phyloP scores from a whole-genome alignment of 208 protist species.

The Trypanosoma lewisi region DNA sequence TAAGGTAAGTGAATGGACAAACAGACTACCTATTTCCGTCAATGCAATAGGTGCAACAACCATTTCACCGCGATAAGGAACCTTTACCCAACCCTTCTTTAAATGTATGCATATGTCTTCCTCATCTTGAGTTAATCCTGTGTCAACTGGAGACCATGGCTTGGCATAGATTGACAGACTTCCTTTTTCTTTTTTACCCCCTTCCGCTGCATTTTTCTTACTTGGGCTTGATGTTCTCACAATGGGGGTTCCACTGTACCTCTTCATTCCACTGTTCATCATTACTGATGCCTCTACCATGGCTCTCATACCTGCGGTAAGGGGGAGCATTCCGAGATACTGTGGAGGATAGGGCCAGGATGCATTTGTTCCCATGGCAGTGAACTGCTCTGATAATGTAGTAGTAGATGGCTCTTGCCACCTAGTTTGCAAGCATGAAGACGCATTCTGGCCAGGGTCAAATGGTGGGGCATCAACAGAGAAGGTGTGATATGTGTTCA shows the following conservation, averaged over 20 bases:
- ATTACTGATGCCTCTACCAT: conserved; percentile 4
- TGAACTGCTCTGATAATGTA: not conserved
- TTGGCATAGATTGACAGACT: conserved; percentile 27
- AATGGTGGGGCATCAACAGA: conserved; percentile 34
- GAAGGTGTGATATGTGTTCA: conserved; percentile 25
- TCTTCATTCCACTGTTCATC: conserved; percentile 6
- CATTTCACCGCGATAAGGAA: conserved; percentile 15
- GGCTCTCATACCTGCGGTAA: conserved; percentile 11
- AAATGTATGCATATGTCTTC: conserved; percentile 16
- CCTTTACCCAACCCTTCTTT: conserved; percentile 17
- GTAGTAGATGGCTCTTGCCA: conserved; percentile 4
- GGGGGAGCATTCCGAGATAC: conserved; percentile 17
- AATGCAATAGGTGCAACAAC: conserved; percentile 45
- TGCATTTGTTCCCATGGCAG: conserved; percentile 1
- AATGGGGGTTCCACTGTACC: conserved; percentile 24
- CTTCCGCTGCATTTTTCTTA: conserved; percentile 7
- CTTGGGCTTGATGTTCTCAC: conserved; percentile 18
- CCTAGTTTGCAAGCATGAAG: conserved; percentile 1
- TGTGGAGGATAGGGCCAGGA: conserved; percentile 8
- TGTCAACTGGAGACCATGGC: conserved; percentile 23
- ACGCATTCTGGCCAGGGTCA: conserved; percentile 16
- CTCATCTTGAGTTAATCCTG: conserved; percentile 13
- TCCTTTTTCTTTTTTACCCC: conserved; percentile 18
- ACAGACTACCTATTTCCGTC: conserved; percentile 39
- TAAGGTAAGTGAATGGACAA: conserved; percentile 48